Percentiles rank a stretch among this genome's conserved stretches.
Conservation (phyloP, 2,329 filamentous ascomycete genomes). For the Paraconiothyrium sp. region DNA sequence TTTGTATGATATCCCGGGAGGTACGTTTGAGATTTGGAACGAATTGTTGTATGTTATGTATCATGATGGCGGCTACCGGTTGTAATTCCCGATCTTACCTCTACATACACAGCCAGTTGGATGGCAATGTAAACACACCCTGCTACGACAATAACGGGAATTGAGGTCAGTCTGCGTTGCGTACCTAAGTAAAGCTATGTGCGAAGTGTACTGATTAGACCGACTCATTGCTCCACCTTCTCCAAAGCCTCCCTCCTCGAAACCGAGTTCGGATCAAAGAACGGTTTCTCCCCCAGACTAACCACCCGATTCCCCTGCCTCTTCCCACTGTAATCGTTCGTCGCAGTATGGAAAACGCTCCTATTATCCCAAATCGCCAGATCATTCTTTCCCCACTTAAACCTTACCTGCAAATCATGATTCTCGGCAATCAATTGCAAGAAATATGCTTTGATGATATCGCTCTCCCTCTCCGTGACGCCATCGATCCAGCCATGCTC, state of each 20-base stretch:
- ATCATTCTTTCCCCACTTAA: constrained; percentile 60
- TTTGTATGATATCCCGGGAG: constrained; percentile 20
- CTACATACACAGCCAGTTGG: neutral
- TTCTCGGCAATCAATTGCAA: constrained; percentile 50
- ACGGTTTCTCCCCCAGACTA: constrained; percentile 58
- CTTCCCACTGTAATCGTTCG: constrained; percentile 65
- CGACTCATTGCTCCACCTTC: neutral
- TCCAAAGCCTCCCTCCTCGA: constrained; percentile 55
- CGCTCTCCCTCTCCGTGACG: constrained; percentile 44
- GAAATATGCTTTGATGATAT: constrained; percentile 47
- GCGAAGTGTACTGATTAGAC: too few relatives aligned
- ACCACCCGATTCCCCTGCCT: constrained; percentile 7
- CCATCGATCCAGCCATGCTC: constrained; percentile 45
- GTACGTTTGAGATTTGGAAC: constrained; percentile 13
- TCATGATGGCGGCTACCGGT: neutral
- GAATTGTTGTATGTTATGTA: constrained; percentile 12
- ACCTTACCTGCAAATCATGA: constrained; percentile 62
- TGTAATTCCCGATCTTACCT: neutral
- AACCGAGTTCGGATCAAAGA: constrained; percentile 62
- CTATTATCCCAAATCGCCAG: constrained; percentile 73
- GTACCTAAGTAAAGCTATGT: too few relatives aligned
- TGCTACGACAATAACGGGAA: too few relatives aligned
- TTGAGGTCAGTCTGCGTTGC: too few relatives aligned
- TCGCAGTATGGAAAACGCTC: constrained; percentile 67
- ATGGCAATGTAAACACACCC: neutral